Conservation (phyloP, 768 basidiomycete genomes). For the Stropharia rugosoannulata region DNA sequence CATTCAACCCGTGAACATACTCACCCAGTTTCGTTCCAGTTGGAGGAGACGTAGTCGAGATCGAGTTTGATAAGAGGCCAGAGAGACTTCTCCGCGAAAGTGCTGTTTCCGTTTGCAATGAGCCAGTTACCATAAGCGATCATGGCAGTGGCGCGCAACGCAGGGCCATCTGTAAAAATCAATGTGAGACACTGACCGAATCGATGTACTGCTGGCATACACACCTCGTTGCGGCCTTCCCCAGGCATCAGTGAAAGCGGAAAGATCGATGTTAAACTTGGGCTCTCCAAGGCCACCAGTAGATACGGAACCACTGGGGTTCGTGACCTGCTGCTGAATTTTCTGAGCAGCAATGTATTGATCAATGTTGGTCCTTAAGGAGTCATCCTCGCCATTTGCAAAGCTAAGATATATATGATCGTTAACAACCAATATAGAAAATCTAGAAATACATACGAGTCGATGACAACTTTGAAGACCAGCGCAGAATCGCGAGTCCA, state of each 20-base stretch:
- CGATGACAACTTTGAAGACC: conserved; percentile 56
- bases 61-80: conserved; percentile 77
- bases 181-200: not conserved
- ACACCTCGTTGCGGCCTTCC: conserved; percentile 31
- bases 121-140: conserved; percentile 74
- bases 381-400: conserved; percentile 48
- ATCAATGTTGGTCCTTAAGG: conserved; percentile 52
- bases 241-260: conserved; percentile 59
- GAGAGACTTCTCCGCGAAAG: conserved; percentile 48
- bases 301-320: conserved; percentile 64
- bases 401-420: conserved; percentile 39
- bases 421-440: conserved; percentile 18
- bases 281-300: conserved; percentile 78
- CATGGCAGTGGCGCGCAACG: conserved; percentile 67
- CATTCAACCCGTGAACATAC: not conserved
- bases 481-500: conserved; percentile 79
- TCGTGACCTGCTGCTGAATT: conserved; percentile 63
- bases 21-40: conserved; percentile 54
- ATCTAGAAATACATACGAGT: conserved; percentile 33
- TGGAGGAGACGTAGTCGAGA: conserved; percentile 64
- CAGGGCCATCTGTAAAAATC: conserved; percentile 61
- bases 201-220: too few relatives aligned
- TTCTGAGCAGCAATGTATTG: conserved; percentile 56
- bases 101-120: conserved; percentile 44
- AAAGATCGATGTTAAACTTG: conserved; percentile 68